Base-by-base conservation (phyloP, 2,329 filamentous ascomycete genomes). In the Epichloe sp. region DNA sequence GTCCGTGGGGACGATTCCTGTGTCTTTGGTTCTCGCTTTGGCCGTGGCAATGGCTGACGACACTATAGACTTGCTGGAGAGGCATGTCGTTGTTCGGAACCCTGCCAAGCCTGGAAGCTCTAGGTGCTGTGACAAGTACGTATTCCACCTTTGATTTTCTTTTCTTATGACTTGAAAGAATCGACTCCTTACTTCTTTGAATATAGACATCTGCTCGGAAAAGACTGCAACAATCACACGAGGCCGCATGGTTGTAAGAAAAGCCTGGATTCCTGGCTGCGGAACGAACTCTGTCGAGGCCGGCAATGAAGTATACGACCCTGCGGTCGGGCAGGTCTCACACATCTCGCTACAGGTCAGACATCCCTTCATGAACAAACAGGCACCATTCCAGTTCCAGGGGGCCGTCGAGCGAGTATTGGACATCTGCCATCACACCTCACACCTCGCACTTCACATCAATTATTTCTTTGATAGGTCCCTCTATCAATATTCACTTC, bases 31-130 rank as follows among this genome's bases (percentile, higher is more conserved):
- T 54, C 52, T 66, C 5, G 75, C 78, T 11, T 64, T 80, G 46
- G 78, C 77, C 11, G 75, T 79, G 53, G 77, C 74, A 19, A 77
- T 79, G 62, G 71, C 71, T 23, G n/a, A n/a, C n/a, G n/a, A n/a
- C n/a, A n/a, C n/a, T n/a, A n/a, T n/a, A n/a, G n/a, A n/a, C n/a
- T n/a, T n/a, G 70, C 67, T 70, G 6, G 65, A 71, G 55, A 61
- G 69, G 12, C 65, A 76, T 58, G 73, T 76, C 41, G 69, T 76
- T 54, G 68, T 75, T 43, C 67, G 72, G 53, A 73, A 73, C 51
- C 51, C 60, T 76, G 53, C 62, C 67, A 23, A 69, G 68, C 4
- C 63, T 76, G 1, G 74, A 78, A 54, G 72, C 74, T 19, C 63
- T 76, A 31, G 73, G 74, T 17, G 72, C 69, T 54, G 71, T 75